Evolutionary conservation across 805 yeast species (phyloP).

Genomic region (Candida khao-thaluensis): DNA sequence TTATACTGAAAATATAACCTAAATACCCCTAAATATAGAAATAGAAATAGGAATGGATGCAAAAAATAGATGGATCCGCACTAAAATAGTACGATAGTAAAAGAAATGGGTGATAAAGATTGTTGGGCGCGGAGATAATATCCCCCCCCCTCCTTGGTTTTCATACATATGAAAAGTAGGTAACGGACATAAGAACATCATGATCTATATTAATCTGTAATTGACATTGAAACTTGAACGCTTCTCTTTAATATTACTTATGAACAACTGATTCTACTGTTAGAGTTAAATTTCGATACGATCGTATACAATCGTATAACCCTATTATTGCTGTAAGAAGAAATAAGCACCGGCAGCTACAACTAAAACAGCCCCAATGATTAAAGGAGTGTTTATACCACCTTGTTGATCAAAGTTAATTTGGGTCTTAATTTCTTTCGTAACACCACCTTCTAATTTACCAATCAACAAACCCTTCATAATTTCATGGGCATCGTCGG

Average conservation of each 20-base stretch:
- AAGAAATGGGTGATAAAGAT: too few species aligned
- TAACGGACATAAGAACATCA: conserved; percentile 1
- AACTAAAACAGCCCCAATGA: conserved; percentile 35
- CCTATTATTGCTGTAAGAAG: conserved; percentile 21
- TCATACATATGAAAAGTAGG: too few species aligned
- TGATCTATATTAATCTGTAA: conserved; percentile 8
- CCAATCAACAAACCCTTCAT: conserved; percentile 73
- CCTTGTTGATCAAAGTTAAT: conserved; percentile 20
- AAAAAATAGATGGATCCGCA: too few species aligned
- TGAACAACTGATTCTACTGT: too few species aligned
- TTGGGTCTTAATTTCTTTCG: conserved; percentile 25
- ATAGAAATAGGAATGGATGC: too few species aligned
- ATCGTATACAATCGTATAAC: too few species aligned
- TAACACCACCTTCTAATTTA: conserved; percentile 64
- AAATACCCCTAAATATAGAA: too few species aligned
- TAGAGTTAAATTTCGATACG: not conserved
- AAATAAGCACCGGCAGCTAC: conserved; percentile 45
- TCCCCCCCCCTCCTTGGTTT: conserved; percentile 1
- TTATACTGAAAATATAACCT: too few species aligned
- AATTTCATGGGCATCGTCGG: conserved; percentile 89
- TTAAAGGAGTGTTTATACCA: conserved; percentile 25
- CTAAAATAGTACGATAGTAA: too few species aligned
- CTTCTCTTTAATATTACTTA: too few species aligned
- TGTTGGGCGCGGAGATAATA: conserved; percentile 3
- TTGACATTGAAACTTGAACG: too few species aligned